Evolutionary conservation across 768 basidiomycete genomes (phyloP).

Genomic region (Cystofilobasidium macerans): DNA sequence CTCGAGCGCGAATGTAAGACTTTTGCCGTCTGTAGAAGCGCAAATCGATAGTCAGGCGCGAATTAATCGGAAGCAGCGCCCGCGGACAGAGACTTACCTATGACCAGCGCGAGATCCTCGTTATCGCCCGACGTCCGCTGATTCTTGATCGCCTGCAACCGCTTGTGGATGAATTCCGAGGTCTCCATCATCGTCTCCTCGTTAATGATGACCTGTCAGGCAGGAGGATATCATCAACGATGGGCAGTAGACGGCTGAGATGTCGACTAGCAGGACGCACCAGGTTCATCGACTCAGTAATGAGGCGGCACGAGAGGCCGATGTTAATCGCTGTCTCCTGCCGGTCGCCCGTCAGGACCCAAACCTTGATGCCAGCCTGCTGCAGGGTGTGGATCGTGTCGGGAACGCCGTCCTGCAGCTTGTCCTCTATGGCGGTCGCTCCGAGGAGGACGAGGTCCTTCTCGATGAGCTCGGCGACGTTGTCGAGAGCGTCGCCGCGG

Average conservation of each 20-base stretch:
- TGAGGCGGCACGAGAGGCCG: constrained; percentile 90
- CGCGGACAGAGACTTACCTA: constrained; percentile 49
- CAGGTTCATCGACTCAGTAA: constrained; percentile 97
- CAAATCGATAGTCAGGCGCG: not conserved
- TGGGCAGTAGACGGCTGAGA: not conserved
- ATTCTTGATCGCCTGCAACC: constrained; percentile 82
- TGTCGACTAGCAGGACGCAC: constrained; percentile 45
- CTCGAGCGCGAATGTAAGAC: constrained; percentile 79
- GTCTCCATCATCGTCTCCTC: constrained; percentile 74
- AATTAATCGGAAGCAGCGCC: no score
- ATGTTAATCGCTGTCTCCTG: constrained; percentile 99
- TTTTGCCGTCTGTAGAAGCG: constrained; percentile 68
- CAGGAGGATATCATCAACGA: not conserved
- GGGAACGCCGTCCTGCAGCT: constrained; percentile 94
- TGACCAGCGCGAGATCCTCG: constrained; percentile 88
- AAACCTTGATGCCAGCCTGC: constrained; percentile 97
- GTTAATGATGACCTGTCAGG: constrained; percentile 74
- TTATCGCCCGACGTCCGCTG: constrained; percentile 81
- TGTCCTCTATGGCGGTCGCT: constrained; percentile 97
- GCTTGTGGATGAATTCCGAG: constrained; percentile 72
- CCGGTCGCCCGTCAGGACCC: constrained; percentile 95
- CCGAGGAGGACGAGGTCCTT: constrained; percentile 84
- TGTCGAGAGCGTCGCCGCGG: constrained; percentile 85
- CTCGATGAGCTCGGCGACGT: constrained; percentile 90
- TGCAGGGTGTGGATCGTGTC: constrained; percentile 96